phyloP scores from a whole-genome alignment of 768 basidiomycete species.

The Xerocomellus amylosporus region DNA sequence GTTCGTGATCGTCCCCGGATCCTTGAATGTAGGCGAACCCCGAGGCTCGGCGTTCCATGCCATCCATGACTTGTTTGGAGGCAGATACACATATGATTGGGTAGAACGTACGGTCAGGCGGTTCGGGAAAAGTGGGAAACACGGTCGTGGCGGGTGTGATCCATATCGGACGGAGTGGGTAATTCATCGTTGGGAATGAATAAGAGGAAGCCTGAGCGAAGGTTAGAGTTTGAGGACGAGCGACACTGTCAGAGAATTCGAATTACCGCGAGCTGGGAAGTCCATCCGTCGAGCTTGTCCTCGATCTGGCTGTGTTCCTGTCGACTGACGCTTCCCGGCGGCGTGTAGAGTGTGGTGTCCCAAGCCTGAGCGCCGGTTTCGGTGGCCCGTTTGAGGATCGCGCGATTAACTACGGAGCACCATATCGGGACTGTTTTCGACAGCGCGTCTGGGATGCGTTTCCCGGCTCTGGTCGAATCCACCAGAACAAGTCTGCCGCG shows the following conservation, averaged over 20 bases:
- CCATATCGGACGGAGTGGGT: conserved; percentile 84
- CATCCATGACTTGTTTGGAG: conserved; percentile 64
- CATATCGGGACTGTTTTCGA: conserved; percentile 94
- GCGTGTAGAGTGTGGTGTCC: conserved; percentile 65
- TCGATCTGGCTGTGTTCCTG: conserved; percentile 85
- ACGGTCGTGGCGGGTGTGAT: conserved; percentile 69
- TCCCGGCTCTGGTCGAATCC: conserved; percentile 91
- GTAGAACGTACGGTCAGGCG: conserved; percentile 38
- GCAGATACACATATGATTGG: conserved; percentile 87
- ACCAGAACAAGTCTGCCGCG: conserved; percentile 69
- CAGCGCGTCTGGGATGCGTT: conserved; percentile 90
- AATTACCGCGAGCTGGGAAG: conserved; percentile 58
- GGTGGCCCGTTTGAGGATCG: conserved; percentile 31
- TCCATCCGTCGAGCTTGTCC: conserved; percentile 62
- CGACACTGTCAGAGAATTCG: neutral
- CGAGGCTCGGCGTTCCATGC: conserved; percentile 55
- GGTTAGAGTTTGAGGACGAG: neutral
- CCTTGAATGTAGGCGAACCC: conserved; percentile 91
- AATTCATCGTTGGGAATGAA: conserved; percentile 51
- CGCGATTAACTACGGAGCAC: conserved; percentile 86
- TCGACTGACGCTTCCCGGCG: conserved; percentile 60
- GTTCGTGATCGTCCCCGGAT: conserved; percentile 92
- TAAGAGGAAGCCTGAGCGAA: conserved; percentile 65
- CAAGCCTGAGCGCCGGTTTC: conserved; percentile 33
- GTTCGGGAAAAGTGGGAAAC: conserved; percentile 40